These are phyloP conservation scores for Fusarium subtropicale DNA, from an alignment of 2,329 filamentous ascomycete species.

Conservation along the genomic window DNA sequence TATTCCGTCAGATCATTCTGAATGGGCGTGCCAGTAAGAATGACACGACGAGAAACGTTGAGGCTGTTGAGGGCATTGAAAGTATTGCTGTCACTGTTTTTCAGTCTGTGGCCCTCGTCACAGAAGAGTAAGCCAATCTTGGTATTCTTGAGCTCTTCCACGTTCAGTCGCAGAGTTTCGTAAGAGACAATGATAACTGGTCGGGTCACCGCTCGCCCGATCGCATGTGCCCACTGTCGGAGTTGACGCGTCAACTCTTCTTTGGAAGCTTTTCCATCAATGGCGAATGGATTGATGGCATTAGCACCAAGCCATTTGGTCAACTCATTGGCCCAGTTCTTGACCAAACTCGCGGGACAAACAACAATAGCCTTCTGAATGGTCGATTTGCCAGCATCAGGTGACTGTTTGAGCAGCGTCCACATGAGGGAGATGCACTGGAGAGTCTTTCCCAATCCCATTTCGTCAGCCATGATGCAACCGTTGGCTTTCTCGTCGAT, in stretches of 20 bases:
- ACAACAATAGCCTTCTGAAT: slow-evolving; percentile 98
- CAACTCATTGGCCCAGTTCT: slow-evolving; percentile 98
- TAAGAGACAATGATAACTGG: slow-evolving; percentile 98
- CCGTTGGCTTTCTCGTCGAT: slow-evolving; percentile 94
- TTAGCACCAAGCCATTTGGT: slow-evolving; percentile 96
- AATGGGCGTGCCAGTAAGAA: slow-evolving; percentile 95
- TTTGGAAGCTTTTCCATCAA: slow-evolving; percentile 96
- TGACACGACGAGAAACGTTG: slow-evolving; percentile 91
- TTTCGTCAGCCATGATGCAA: slow-evolving; percentile 99
- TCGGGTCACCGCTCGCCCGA: slow-evolving; percentile 86
- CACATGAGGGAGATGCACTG: slow-evolving; percentile 98
- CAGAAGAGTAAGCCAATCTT: slow-evolving; percentile 94
- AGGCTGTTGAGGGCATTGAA: slow-evolving; percentile 91
- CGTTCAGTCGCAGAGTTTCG: slow-evolving; percentile 91
- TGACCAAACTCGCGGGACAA: slow-evolving; percentile 94
- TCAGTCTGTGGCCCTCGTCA: slow-evolving; percentile 95
- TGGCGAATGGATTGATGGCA: slow-evolving; percentile 91
- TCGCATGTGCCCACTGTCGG: slow-evolving; percentile 93
- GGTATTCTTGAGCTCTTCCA: slow-evolving; percentile 88
- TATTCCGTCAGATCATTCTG: slow-evolving; percentile 99
- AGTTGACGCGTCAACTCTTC: slow-evolving; percentile 91
- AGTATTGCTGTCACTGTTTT: slow-evolving; percentile 96
- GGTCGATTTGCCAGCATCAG: slow-evolving; percentile 90
- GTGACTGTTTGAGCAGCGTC: slow-evolving; percentile 95
- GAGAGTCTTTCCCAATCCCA: slow-evolving; percentile 96